Conservation (phyloP, 2,329 filamentous ascomycete species). For the Venturiaceae sp. region DNA sequence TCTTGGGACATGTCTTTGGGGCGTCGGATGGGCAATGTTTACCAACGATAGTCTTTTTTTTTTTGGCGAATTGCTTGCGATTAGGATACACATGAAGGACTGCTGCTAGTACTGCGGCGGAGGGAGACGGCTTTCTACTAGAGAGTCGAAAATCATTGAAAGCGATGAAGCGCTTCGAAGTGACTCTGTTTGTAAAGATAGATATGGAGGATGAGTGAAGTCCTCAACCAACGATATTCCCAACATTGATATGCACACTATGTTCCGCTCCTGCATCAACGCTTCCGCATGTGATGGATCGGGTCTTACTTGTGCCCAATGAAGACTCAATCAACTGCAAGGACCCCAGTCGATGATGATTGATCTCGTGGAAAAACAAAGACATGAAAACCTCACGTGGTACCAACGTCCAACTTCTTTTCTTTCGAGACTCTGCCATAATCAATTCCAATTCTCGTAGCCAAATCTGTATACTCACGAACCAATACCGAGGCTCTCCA, state of each 20-base stretch:
- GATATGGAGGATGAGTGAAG: not conserved
- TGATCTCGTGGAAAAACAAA: not conserved
- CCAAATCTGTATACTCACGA: not conserved
- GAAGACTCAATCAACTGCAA: not conserved
- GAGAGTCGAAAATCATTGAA: not conserved
- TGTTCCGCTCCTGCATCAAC: not conserved
- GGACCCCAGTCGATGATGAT: not conserved
- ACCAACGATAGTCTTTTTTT: not conserved
- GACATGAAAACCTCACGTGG: not conserved
- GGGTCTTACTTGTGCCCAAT: not conserved
- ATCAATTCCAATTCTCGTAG: not conserved
- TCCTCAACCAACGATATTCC: not conserved
- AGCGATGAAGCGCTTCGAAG: not conserved
- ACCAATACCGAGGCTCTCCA: not conserved
- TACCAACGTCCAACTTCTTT: not conserved
- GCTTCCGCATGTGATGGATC: not conserved
- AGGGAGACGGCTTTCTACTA: too few species aligned
- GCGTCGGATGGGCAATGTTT: not conserved
- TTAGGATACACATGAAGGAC: not conserved
- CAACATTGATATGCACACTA: not conserved
- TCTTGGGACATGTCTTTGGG: not conserved
- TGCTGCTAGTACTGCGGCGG: not conserved
- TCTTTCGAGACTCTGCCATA: not conserved
- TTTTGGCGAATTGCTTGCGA: not conserved
- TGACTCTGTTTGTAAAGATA: too few species aligned